phyloP scores from a whole-genome alignment of 148 eudicot species.

The Fallopia convolvulus region DNA sequence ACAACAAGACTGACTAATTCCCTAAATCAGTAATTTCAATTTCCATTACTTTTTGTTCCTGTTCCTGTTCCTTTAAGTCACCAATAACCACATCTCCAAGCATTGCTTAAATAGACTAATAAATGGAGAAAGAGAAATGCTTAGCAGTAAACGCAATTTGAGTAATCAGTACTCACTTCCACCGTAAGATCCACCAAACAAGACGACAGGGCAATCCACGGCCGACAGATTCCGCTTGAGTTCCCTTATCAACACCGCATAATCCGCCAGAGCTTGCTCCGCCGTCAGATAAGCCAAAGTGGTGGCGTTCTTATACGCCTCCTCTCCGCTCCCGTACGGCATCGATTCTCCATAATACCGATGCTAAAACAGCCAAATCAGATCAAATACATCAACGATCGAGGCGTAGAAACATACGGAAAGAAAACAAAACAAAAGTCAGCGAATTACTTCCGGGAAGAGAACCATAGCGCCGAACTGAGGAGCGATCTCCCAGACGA shows the following conservation, averaged over 20 bases:
- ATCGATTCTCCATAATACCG: conserved; percentile 92
- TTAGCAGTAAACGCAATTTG: background rate
- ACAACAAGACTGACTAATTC: background rate
- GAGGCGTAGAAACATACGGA: background rate
- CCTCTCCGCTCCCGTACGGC: conserved; percentile 70
- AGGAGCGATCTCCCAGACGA: conserved; percentile 81
- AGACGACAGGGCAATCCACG: conserved; percentile 81
- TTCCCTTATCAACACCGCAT: conserved; percentile 57
- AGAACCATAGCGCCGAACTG: conserved; percentile 67
- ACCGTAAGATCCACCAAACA: conserved; percentile 97
- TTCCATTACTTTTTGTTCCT: background rate
- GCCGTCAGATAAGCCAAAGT: conserved; percentile 71
- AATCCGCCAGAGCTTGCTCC: conserved; percentile 90
- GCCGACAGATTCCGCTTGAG: conserved; percentile 72
- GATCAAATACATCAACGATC: background rate
- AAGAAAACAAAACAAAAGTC: background rate
- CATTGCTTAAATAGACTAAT: background rate
- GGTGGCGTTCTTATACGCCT: conserved; percentile 60
- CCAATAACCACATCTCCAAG: background rate
- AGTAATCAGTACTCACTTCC: conserved; percentile 53
- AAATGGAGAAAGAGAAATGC: background rate
- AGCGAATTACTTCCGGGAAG: conserved; percentile 60
- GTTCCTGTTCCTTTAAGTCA: background rate
- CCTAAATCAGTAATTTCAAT: background rate
- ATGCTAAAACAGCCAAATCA: conserved; percentile 35